Base-by-base conservation (phyloP, 768 basidiomycete genomes). In the Pleurotus tuber-regium region DNA sequence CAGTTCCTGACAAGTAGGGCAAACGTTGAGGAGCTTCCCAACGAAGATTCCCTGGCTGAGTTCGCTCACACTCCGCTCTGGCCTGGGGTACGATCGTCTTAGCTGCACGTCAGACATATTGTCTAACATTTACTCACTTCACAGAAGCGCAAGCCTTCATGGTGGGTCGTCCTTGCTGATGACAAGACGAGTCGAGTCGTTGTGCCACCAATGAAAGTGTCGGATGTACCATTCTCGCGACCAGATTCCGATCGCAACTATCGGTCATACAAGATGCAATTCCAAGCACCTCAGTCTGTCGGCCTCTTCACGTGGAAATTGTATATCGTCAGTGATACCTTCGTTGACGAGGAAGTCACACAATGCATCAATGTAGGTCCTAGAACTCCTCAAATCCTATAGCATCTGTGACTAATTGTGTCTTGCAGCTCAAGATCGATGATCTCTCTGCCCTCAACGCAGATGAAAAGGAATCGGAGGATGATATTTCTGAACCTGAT, bases 401-500 rank as follows among this genome's bases (percentile, higher is more conserved):
- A 4, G 21, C 40, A 44, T 25, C 47, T 63, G 46, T 59, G 35
- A 57, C 53, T 11, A 29, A 24, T 43, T 38, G 46, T 54, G 18
- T 46, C 18, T 30, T 56, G 7, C 57, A 95, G 92, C 83, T 97
- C 55, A 87, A 87, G 64, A 87, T 97, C 28, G 90, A 94, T 48
- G 86, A 92, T 35, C 70, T 80, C 3, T 76, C 84, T 8, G 74
- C 73, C 1, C 70, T 86, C 14, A 72, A 65, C 9, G 71, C 71
- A 0, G 84, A 84, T 4, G 86, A 86, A 33, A 64, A 78, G 51
- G 78, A 70, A 24, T 72, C 71, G 18, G 95, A 96, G 29, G 94
- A 98, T 62, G 95, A 97, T 53, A 99, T 98, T 57, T 97, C 94
- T 0, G 97, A 98, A 43, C 97, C 97, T 0, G 97, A 98, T 25